Evolutionary conservation across 1,284 basidiomycete species (phyloP).

Genomic region (Moesziomyces sp.): DNA sequence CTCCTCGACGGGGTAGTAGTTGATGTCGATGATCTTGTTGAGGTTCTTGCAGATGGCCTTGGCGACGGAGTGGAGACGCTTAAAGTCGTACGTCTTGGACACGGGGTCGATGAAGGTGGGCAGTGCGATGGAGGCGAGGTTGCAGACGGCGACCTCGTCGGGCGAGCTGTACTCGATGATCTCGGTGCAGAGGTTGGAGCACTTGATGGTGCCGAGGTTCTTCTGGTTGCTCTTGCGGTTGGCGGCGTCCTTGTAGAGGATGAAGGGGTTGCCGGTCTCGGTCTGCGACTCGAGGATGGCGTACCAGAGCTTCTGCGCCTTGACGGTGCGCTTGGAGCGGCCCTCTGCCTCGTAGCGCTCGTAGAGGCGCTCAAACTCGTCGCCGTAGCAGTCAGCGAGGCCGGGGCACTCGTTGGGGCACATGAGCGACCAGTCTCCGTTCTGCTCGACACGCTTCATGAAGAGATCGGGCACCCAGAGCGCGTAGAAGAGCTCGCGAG

Average conservation of each 20-base stretch:
- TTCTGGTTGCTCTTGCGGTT: constrained; percentile 81
- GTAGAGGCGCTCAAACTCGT: constrained; percentile 91
- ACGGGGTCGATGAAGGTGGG: constrained; percentile 72
- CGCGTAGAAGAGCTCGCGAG: constrained; percentile 97
- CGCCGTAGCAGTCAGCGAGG: constrained; percentile 88
- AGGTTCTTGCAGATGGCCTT: constrained; percentile 80
- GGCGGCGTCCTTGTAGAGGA: constrained; percentile 85
- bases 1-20: constrained; percentile 90
- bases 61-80: constrained; percentile 91
- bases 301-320: constrained; percentile 99
- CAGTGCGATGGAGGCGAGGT: constrained; percentile 95
- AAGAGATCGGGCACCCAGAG: constrained; percentile 99
- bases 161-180: constrained; percentile 98
- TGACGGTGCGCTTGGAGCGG: constrained; percentile 84
- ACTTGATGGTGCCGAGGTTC: constrained; percentile 99
- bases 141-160: constrained; percentile 98
- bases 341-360: constrained; percentile 91
- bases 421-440: constrained; percentile 94
- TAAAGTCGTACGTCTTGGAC: constrained; percentile 78
- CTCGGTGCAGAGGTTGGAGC: constrained; percentile 98
- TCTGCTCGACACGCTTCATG: constrained; percentile 70
- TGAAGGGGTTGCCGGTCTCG: constrained; percentile 98
- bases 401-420: constrained; percentile 96
- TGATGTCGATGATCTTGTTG: constrained; percentile 92
- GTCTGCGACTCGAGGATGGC: constrained; percentile 96